Base-by-base conservation (phyloP, 23 red algal genomes). In the Gracilaria domingensis region DNA sequence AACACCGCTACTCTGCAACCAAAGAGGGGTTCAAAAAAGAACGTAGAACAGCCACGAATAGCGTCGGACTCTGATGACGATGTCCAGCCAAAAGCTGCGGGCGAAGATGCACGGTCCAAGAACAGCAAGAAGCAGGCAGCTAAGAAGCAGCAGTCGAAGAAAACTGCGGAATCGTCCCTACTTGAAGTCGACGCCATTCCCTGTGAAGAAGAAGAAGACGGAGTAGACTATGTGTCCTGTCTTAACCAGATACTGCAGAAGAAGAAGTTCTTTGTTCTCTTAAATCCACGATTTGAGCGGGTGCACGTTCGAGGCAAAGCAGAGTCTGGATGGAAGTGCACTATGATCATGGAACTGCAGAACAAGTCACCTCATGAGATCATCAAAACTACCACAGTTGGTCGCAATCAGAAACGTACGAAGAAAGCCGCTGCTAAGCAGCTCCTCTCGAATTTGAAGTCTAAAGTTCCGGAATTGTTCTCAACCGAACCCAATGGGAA, bases 181-280 rank as follows among this genome's bases (percentile, higher is more conserved):
- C 26, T 28, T 50, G 72, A 77, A 77, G 72, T 51, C 25, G 72
- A 77, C 21, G 72, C 40, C 26, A 77, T 77, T 51, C 40, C 72
- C 26, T 77, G 45, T 14, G 72, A 77, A 4, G 72, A 77, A 12
- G 72, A 77, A 49, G 72, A 77, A 49, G 72, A 77, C 25, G 72
- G 40, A 51, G 72, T 49, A 30, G 72, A 77, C 20, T 51, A 77
- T 50, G 72, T 77, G 1, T 77, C 72, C 21, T 33, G 72, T 30
- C 72, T 77, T 25, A 77, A 4, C 32, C 40, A 77, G 18, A 51
- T 77, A 24, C 72, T 8, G 30, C 42, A 77, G 39, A 50, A 77
- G 16, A 38, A 45, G 72, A 77, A 77, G 40, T 77, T 77, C 14
- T 49, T 77, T 6, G 21, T 9, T 77, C 36, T 77, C 12, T n/a